Base-by-base conservation (phyloP, 2,329 filamentous ascomycete species). In the Teratosphaeria destructans region DNA sequence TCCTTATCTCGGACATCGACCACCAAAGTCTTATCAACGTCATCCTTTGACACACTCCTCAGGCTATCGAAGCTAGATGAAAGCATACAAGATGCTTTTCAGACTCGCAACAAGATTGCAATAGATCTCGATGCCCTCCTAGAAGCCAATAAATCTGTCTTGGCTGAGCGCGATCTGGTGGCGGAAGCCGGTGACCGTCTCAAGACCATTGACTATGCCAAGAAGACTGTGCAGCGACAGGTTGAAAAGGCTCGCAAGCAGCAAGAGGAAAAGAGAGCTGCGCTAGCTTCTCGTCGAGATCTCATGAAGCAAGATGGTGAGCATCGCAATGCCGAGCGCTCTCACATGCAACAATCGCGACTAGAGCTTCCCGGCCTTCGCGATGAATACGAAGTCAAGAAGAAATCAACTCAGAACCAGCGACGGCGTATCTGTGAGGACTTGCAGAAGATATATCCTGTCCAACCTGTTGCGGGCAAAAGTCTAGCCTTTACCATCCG, bases 41-140 rank as follows among this genome's bases (percentile, higher is more conserved):
- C 90, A 0, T 91, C 91, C 0, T 96, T 95, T 72, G 91, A 90
- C 68, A 85, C 89, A 1, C 78, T 97, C 23, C 93, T 96, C 86
- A 87, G 89, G 61, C 79, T 97, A 11, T 87, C 89, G 5, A 96
- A 92, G 60, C 80, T 97, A 16, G 90, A 96, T 63, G 89, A 88
- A 70, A 95, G 91, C 58, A 89, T 96, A 27, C 90, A 95, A 70
- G 93, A 97, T 73, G 91, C 91, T 1, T 76, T 96, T 10, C 83
- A 85, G 1, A 95, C 90, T 0, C 85, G 88, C 14, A 84, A 88
- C 61, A 81, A 81, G 57, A 79, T 97, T 8, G 85, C 89, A 55
- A 76, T 81, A n/a, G 89, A 96, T 64, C 95, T 96, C 64, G 89
- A 89, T 61, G 62, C 63, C 12, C 72, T 78, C 34, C 68, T 78